These are phyloP conservation scores for Ophiostoma quercus DNA, from an alignment of 2,329 filamentous ascomycete species.

Conservation along the genomic window DNA sequence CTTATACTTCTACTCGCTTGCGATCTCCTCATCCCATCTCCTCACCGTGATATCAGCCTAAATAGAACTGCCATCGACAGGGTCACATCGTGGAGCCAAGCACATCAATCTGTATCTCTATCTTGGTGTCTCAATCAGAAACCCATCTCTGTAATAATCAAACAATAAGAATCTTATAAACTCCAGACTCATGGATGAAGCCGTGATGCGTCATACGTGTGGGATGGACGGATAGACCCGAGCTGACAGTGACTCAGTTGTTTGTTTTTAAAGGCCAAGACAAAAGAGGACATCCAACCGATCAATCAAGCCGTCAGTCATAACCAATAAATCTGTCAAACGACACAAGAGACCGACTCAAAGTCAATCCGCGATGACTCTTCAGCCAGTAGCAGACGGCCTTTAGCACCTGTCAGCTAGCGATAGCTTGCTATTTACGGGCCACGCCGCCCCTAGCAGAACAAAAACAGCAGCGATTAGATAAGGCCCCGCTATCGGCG, in stretches of 20 bases:
- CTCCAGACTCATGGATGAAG: background rate
- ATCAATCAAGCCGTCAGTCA: no score
- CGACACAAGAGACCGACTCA: background rate
- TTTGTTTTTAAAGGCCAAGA: background rate
- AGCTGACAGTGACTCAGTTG: background rate
- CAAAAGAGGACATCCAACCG: no score
- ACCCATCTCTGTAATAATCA: no score
- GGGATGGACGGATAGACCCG: background rate
- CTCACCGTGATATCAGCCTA: constrained; percentile 2
- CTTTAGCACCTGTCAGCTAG: background rate
- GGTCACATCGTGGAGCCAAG: constrained; percentile 4
- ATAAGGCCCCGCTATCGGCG: constrained; percentile 22
- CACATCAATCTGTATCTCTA: background rate
- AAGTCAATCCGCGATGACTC: background rate
- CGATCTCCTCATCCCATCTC: background rate
- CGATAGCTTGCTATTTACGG: no score
- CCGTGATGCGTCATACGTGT: background rate
- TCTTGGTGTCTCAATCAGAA: no score
- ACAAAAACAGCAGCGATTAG: background rate
- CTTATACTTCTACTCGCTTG: background rate
- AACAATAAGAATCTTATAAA: no score
- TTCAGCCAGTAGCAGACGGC: background rate
- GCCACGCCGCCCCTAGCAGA: background rate
- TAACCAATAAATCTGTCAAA: background rate
- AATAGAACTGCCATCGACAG: background rate